Conservation (phyloP, 108 stramenopile genomes). For the Epithemia pelagica region DNA sequence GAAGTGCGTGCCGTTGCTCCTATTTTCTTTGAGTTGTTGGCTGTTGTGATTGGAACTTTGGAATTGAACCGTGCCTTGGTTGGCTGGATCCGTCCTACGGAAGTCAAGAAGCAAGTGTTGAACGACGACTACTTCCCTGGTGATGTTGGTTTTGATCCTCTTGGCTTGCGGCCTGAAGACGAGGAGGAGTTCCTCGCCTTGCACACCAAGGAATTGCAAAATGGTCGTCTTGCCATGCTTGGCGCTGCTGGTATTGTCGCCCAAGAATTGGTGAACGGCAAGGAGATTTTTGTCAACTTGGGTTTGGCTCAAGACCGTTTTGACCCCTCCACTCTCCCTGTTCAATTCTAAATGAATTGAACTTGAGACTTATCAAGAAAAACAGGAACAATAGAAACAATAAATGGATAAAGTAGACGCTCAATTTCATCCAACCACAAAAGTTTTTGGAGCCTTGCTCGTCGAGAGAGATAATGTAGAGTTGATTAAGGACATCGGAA, state of each 20-base stretch:
- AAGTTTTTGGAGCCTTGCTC: too few relatives aligned
- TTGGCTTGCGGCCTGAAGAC: conserved; percentile 67
- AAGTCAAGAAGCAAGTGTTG: conserved; percentile 25
- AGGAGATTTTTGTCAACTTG: conserved; percentile 44
- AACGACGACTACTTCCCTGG: conserved; percentile 71
- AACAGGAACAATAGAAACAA: neutral
- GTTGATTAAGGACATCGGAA: too few relatives aligned
- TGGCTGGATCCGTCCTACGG: conserved; percentile 67
- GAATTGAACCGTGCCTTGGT: conserved; percentile 56
- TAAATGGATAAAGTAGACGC: neutral
- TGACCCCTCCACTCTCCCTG: conserved; percentile 24
- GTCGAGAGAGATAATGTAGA: too few relatives aligned
- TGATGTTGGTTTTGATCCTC: conserved; percentile 83
- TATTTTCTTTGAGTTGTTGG: conserved; percentile 43
- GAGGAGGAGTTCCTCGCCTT: conserved; percentile 46
- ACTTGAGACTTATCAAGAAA: neutral
- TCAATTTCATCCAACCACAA: too few relatives aligned
- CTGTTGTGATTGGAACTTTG: conserved; percentile 43
- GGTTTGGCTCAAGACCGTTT: conserved; percentile 30
- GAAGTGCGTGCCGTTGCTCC: conserved; percentile 43
- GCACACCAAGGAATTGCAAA: conserved; percentile 81
- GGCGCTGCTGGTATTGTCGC: conserved; percentile 60
- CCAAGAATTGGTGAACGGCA: conserved; percentile 80
- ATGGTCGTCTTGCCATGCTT: conserved; percentile 85
- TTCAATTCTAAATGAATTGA: conserved; percentile 24